Conservation (phyloP, 73 alveolate genomes). For the Tetrahymena borealis region DNA sequence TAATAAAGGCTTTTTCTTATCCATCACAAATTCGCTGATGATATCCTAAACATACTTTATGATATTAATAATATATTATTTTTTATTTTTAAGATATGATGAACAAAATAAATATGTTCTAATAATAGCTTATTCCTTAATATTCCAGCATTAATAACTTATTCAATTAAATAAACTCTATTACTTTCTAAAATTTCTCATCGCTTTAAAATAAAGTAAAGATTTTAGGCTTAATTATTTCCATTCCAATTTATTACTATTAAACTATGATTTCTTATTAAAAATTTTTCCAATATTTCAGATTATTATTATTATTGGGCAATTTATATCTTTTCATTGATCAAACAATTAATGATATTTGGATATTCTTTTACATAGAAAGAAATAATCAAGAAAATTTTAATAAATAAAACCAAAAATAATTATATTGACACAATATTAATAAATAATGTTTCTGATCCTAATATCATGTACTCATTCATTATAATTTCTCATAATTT, state of each 20-base stretch:
- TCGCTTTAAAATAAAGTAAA: background rate
- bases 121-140: no score
- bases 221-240: background rate
- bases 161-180: no score
- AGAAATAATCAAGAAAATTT: background rate
- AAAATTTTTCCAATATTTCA: background rate
- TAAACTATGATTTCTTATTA: background rate
- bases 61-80: no score
- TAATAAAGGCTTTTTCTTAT: background rate
- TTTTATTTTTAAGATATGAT: background rate
- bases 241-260: background rate
- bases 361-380: background rate
- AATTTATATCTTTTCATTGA: background rate
- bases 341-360: background rate
- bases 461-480: no score
- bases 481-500: no score
- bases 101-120: background rate
- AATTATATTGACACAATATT: background rate
- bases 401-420: background rate
- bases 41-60: background rate
- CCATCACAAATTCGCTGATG: background rate
- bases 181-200: background rate
- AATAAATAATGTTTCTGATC: no score
- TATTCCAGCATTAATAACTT: no score
- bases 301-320: background rate